A percentile compares a stretch with the other conserved stretches of the same genome.
These are phyloP conservation scores for Achaetomiella virescens DNA, from an alignment of 495 filamentous ascomycete genomes.

Conservation along the genomic window DNA sequence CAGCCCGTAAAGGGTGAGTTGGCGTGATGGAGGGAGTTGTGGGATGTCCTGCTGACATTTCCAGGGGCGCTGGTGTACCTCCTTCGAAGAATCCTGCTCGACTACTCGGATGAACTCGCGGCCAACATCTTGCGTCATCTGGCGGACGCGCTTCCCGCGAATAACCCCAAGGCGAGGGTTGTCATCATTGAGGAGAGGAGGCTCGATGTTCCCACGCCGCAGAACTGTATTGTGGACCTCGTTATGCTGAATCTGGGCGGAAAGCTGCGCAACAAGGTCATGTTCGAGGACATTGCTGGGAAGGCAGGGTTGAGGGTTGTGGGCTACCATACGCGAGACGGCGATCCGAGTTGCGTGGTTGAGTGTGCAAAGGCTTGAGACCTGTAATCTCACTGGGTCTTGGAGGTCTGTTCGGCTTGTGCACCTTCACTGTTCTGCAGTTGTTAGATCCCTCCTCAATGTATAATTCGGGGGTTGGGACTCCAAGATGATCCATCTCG, in stretches of 20 bases:
- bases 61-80: slow-evolving; percentile 45
- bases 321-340: slow-evolving; percentile 15
- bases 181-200: slow-evolving; percentile 27
- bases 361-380: slow-evolving; percentile 20
- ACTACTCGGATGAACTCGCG: slow-evolving; percentile 41
- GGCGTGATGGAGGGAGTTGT: too few relatives aligned
- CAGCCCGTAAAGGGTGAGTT: slow-evolving; percentile 39
- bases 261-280: slow-evolving; percentile 25
- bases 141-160: slow-evolving; percentile 32
- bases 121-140: slow-evolving; percentile 34
- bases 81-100: slow-evolving; percentile 46
- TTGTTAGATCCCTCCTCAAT: too few relatives aligned
- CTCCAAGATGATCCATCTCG: too few relatives aligned
- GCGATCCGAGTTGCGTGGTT: slow-evolving; percentile 17
- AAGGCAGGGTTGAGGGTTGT: slow-evolving; percentile 22
- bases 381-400: too few relatives aligned
- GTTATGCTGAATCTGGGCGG: slow-evolving; percentile 30
- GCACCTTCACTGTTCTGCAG: too few relatives aligned
- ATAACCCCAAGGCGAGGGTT: slow-evolving; percentile 20
- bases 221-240: slow-evolving; percentile 26
- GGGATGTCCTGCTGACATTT: neutral
- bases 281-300: slow-evolving; percentile 10
- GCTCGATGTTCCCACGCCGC: slow-evolving; percentile 15
- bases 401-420: too few relatives aligned
- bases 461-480: too few relatives aligned